These are phyloP conservation scores for Allomyces macrogynus DNA, from an alignment of 192 early-diverging fungal genomes.

Conservation along the genomic window DNA sequence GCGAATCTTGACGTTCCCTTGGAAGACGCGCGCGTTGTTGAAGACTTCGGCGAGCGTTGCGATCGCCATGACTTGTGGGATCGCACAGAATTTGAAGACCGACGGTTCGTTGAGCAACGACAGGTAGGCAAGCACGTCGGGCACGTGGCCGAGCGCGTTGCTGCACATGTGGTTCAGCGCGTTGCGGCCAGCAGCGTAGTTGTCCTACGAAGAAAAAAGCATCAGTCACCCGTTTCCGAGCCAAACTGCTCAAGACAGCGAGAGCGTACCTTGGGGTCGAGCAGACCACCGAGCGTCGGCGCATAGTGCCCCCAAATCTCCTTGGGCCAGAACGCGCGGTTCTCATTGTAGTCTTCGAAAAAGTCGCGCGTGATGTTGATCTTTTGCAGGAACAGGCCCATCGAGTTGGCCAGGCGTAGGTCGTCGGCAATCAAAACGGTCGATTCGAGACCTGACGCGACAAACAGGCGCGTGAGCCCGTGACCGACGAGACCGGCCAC, in stretches of 20 bases:
- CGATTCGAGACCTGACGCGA: constrained; percentile 61
- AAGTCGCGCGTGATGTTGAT: constrained; percentile 95
- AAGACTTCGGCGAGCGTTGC: constrained; percentile 70
- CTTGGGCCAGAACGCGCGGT: constrained; percentile 88
- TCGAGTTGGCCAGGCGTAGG: constrained; percentile 50
- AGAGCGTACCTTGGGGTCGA: constrained; percentile 16
- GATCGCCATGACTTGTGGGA: constrained; percentile 99
- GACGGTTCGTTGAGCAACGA: constrained; percentile 47
- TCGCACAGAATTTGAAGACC: constrained; percentile 87
- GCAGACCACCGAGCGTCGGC: constrained; percentile 44
- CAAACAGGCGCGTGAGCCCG: constrained; percentile 80
- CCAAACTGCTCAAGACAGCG: too few relatives aligned
- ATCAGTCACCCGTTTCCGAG: too few relatives aligned
- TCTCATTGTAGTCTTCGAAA: constrained; percentile 74
- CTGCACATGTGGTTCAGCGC: constrained; percentile 64
- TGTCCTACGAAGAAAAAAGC: not conserved
- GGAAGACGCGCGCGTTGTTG: constrained; percentile 64
- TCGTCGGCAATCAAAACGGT: constrained; percentile 21
- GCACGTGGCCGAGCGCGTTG: constrained; percentile 66
- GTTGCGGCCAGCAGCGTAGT: not conserved
- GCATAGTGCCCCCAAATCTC: constrained; percentile 78
- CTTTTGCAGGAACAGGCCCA: constrained; percentile 98
- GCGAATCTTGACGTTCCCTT: constrained; percentile 76
- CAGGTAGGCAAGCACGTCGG: constrained; percentile 75
- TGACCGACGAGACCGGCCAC: constrained; percentile 90